Conservation (phyloP, 176 grass and related monocot genomes). For the Panicum miliaceum region DNA sequence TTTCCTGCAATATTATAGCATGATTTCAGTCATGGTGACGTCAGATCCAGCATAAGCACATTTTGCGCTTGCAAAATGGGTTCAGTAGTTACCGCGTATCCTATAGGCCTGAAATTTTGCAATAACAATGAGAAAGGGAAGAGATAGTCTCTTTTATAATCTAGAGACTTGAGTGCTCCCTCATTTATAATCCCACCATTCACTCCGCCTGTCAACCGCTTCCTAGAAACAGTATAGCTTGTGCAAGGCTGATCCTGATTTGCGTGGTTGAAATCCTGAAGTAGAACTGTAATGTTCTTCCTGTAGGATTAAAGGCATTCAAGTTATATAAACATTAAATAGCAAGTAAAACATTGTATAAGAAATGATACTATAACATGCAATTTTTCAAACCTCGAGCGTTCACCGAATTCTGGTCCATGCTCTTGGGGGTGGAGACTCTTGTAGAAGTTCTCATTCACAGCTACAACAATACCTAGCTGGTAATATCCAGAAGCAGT, state of each 20-base stretch:
- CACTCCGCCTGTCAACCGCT: constrained; percentile 83
- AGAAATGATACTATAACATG: constrained; percentile 13
- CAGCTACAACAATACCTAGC: constrained; percentile 76
- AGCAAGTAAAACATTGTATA: constrained; percentile 11
- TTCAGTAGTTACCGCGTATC: constrained; percentile 66
- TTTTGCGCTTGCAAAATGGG: background rate
- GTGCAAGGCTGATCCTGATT: constrained; percentile 58
- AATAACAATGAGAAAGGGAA: constrained; percentile 83
- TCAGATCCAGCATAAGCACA: background rate
- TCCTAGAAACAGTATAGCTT: constrained; percentile 69
- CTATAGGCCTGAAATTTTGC: constrained; percentile 82
- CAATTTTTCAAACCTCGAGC: constrained; percentile 52
- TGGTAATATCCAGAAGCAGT: constrained; percentile 98
- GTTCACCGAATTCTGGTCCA: constrained; percentile 51
- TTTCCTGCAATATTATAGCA: constrained; percentile 85
- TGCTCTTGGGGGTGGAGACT: constrained; percentile 55
- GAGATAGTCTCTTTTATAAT: constrained; percentile 80
- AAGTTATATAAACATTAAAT: constrained; percentile 19
- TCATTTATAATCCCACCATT: constrained; percentile 95
- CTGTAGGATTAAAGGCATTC: constrained; percentile 49
- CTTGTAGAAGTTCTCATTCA: constrained; percentile 90
- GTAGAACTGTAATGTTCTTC: constrained; percentile 54
- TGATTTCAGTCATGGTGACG: background rate
- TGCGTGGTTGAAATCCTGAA: constrained; percentile 50
- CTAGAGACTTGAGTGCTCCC: constrained; percentile 69